phyloP scores from a whole-genome alignment of 2,329 filamentous ascomycete genomes.

The Cyphellophora europaea region DNA sequence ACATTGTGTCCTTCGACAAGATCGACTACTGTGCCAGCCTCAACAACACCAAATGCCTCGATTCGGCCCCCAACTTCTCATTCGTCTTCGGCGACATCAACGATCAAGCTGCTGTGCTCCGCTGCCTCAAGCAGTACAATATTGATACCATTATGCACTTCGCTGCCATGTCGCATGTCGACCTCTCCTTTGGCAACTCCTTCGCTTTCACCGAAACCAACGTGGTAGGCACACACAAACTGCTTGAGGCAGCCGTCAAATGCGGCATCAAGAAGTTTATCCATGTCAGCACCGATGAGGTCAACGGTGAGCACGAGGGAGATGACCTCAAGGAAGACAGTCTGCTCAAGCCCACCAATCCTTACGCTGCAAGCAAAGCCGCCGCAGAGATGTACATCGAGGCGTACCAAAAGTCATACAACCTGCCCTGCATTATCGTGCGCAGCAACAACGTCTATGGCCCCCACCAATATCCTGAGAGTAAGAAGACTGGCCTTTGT shows the following conservation, averaged over 20 bases:
- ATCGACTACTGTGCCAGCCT: slow-evolving; percentile 73
- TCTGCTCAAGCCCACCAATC: slow-evolving; percentile 70
- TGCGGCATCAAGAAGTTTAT: slow-evolving; percentile 62
- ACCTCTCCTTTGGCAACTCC: slow-evolving; percentile 73
- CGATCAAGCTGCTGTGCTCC: slow-evolving; percentile 58
- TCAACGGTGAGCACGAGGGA: slow-evolving; percentile 70
- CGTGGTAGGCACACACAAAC: slow-evolving; percentile 73
- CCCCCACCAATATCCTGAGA: slow-evolving; percentile 75
- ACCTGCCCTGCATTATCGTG: slow-evolving; percentile 69
- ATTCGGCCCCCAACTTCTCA: slow-evolving; percentile 60
- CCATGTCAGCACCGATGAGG: slow-evolving; percentile 77
- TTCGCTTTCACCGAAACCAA: slow-evolving; percentile 75
- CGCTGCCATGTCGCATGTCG: slow-evolving; percentile 77
- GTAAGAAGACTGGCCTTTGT: slow-evolving; percentile 42
- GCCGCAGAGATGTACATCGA: slow-evolving; percentile 80
- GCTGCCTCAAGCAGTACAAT: slow-evolving; percentile 59
- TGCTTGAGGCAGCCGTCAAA: slow-evolving; percentile 62
- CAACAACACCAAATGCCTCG: slow-evolving; percentile 66
- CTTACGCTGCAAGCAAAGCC: slow-evolving; percentile 71
- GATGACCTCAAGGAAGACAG: slow-evolving; percentile 63
- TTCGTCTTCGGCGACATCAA: slow-evolving; percentile 76
- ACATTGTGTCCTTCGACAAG: slow-evolving; percentile 75
- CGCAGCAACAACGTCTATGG: slow-evolving; percentile 80
- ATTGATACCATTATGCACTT: slow-evolving; percentile 80
- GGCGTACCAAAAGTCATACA: slow-evolving; percentile 58